Conservation (phyloP, 2,329 filamentous ascomycete genomes). For the Botrytis pseudocinerea region DNA sequence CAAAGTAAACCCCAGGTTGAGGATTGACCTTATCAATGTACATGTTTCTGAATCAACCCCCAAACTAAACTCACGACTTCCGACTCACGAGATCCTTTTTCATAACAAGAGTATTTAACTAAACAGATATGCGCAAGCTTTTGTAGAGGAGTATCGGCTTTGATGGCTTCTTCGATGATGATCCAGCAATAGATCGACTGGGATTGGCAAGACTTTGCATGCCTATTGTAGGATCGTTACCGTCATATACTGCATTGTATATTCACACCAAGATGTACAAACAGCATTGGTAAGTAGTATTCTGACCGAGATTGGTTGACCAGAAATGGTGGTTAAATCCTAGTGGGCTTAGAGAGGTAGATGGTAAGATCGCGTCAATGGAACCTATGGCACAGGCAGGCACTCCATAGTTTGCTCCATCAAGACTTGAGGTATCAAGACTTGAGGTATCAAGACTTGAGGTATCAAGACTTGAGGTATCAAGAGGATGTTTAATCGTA, state of each 20-base stretch:
- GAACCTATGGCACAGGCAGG: background rate
- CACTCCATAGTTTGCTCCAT: background rate
- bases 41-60: background rate
- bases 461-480: background rate
- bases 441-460: no score
- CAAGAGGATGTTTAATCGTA: accelerated
- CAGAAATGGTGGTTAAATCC: background rate
- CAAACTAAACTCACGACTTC: background rate
- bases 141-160: background rate
- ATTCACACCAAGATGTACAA: background rate
- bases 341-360: no score
- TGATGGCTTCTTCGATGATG: background rate
- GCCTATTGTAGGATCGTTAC: background rate
- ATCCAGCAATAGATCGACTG: background rate
- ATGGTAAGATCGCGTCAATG: background rate
- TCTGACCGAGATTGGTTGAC: background rate
- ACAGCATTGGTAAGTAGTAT: background rate
- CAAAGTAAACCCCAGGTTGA: background rate
- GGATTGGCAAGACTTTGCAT: background rate
- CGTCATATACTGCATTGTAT: background rate
- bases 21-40: no score
- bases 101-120: background rate
- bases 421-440: background rate
- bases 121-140: background rate
- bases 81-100: background rate